These are phyloP conservation scores for Silybum marianum DNA, from an alignment of 129 eudicot genomes.

Conservation along the genomic window DNA sequence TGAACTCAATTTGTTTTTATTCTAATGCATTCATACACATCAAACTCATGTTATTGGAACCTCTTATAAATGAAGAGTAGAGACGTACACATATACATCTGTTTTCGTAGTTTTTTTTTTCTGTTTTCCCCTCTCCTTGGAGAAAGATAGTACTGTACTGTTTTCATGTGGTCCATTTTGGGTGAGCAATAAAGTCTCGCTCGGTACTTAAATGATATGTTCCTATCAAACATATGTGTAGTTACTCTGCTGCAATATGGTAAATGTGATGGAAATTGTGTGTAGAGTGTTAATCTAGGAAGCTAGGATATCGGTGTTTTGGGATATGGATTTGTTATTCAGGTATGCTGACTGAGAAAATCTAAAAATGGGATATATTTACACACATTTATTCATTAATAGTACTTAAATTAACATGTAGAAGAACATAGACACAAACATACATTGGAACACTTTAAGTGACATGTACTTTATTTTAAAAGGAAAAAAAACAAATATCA, in stretches of 20 bases:
- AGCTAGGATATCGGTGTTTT: background rate
- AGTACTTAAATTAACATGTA: background rate
- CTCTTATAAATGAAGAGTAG: background rate
- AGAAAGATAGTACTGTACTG: background rate
- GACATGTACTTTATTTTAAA: background rate
- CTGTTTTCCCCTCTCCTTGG: background rate
- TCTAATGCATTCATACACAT: background rate
- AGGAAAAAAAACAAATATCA: background rate
- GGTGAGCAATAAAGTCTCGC: background rate
- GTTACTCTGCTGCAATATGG: background rate
- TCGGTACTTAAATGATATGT: background rate
- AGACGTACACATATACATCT: background rate
- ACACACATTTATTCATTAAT: background rate
- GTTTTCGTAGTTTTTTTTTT: slow-evolving; percentile 9
- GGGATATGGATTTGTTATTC: background rate
- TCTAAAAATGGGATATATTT: background rate
- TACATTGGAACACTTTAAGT: background rate
- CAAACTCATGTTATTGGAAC: slow-evolving; percentile 20
- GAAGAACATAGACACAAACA: background rate
- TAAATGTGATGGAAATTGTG: background rate
- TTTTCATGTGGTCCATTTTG: background rate
- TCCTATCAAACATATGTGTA: background rate
- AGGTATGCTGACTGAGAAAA: background rate
- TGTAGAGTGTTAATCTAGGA: background rate
- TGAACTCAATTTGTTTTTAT: slow-evolving; percentile 11